Conservation (phyloP, 768 basidiomycete genomes). For the Boletus rubescentipes region DNA sequence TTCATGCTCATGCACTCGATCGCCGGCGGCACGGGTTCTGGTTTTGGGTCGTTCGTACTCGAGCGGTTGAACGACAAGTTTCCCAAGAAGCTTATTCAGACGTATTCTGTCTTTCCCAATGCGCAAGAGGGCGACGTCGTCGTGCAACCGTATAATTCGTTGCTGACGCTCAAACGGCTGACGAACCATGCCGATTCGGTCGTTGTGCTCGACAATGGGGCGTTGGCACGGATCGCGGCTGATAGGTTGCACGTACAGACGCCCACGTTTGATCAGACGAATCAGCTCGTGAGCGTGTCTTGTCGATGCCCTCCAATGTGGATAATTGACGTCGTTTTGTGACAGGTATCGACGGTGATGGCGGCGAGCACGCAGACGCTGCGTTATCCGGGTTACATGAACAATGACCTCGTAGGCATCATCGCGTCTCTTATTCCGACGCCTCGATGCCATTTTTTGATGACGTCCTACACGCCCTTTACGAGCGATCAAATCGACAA, state of each 20-base stretch:
- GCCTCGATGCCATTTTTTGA: slow-evolving; percentile 95
- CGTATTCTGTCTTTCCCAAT: slow-evolving; percentile 98
- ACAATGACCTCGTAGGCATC: slow-evolving; percentile 97
- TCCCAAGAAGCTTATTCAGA: slow-evolving; percentile 98
- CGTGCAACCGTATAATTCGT: slow-evolving; percentile 96
- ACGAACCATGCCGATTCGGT: slow-evolving; percentile 97
- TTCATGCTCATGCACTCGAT: slow-evolving; percentile 99
- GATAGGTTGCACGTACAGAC: slow-evolving; percentile 89
- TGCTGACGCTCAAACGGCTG: slow-evolving; percentile 89
- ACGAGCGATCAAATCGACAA: slow-evolving; percentile 97
- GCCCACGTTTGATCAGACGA: slow-evolving; percentile 87
- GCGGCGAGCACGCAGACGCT: slow-evolving; percentile 96
- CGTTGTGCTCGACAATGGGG: slow-evolving; percentile 96
- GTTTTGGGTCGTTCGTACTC: slow-evolving; percentile 95
- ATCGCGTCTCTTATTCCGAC: slow-evolving; percentile 96
- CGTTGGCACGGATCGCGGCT: slow-evolving; percentile 87
- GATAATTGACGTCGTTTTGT: slow-evolving; percentile 1
- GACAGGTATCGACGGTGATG: slow-evolving; percentile 94
- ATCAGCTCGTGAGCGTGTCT: slow-evolving; percentile 66
- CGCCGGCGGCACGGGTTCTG: slow-evolving; percentile 97
- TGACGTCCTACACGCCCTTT: slow-evolving; percentile 99
- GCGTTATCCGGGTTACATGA: slow-evolving; percentile 98
- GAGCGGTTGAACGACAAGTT: slow-evolving; percentile 97
- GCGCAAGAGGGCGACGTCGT: slow-evolving; percentile 93
- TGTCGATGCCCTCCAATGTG: background rate